Evolutionary conservation across 108 stramenopile genomes (phyloP).

Genomic region (Aurantiochytrium sp.): DNA sequence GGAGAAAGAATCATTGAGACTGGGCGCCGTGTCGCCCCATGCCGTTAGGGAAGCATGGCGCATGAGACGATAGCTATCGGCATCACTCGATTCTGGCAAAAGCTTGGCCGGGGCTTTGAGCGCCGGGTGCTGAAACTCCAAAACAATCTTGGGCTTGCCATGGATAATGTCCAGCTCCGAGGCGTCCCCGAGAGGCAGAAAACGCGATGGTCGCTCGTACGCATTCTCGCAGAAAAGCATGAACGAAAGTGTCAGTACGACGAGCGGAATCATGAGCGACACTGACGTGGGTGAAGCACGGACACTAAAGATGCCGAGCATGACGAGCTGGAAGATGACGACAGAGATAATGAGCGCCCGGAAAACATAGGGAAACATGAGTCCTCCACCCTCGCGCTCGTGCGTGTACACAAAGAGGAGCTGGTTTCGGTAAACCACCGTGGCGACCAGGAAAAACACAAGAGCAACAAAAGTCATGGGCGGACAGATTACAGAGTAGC

Average conservation of each 20-base stretch:
- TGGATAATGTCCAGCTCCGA: background rate
- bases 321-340: background rate
- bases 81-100: background rate
- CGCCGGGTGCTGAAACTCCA: background rate
- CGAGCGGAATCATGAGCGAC: background rate
- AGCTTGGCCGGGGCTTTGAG: background rate
- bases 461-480: constrained; percentile 1
- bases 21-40: background rate
- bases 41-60: background rate
- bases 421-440: constrained; percentile 1
- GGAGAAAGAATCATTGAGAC: background rate
- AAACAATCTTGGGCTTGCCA: background rate
- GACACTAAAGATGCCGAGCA: background rate
- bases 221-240: constrained; percentile 9
- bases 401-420: constrained; percentile 2
- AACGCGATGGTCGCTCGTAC: background rate
- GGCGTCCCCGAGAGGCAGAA: background rate
- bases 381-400: background rate
- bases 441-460: background rate
- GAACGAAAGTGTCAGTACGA: background rate
- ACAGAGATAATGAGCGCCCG: background rate
- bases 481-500: constrained; percentile 6
- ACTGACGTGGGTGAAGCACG: background rate
- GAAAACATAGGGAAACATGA: background rate
- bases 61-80: background rate